Percentiles rank a stretch among this genome's conserved stretches.
phyloP scores from a whole-genome alignment of 2,329 filamentous ascomycete genomes.

The Colletotrichum eremochloae region DNA sequence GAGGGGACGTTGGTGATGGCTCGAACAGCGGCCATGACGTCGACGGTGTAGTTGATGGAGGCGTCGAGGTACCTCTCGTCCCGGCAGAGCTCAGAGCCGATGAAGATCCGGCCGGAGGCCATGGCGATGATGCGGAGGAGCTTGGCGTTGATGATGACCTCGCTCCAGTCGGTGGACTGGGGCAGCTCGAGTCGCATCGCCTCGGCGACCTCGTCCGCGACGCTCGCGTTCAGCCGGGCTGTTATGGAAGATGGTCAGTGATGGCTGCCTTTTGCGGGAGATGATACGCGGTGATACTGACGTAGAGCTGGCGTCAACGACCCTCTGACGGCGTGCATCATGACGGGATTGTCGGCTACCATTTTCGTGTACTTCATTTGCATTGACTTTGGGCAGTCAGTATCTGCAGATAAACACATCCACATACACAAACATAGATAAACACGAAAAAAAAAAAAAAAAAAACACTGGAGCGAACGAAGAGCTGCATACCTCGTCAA shows the following conservation, averaged over 20 bases:
- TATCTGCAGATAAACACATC: not conserved
- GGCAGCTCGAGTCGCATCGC: constrained; percentile 53
- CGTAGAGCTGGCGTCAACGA: constrained; percentile 52
- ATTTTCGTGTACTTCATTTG: constrained; percentile 52
- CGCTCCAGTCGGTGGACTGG: constrained; percentile 55
- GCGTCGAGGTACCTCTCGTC: constrained; percentile 59
- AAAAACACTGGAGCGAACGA: not conserved
- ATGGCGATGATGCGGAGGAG: constrained; percentile 62
- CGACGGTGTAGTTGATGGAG: constrained; percentile 58
- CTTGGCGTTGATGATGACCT: constrained; percentile 55
- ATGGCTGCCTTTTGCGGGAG: not conserved
- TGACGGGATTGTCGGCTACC: constrained; percentile 42
- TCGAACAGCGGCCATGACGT: constrained; percentile 44
- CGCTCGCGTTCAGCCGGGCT: constrained; percentile 53
- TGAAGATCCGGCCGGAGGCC: constrained; percentile 61
- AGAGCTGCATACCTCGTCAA: constrained; percentile 43
- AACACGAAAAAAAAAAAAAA: not conserved
- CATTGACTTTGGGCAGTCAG: constrained; percentile 45
- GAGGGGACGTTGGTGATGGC: constrained; percentile 28
- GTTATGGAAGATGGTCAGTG: not conserved
- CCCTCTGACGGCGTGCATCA: constrained; percentile 50
- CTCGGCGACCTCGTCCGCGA: constrained; percentile 51
- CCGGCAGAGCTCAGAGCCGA: constrained; percentile 61
- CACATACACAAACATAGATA: not conserved
- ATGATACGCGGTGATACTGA: constrained; percentile 24